Conservation (phyloP, 805 yeast species). For the Monosporozyma yasuniensis region DNA sequence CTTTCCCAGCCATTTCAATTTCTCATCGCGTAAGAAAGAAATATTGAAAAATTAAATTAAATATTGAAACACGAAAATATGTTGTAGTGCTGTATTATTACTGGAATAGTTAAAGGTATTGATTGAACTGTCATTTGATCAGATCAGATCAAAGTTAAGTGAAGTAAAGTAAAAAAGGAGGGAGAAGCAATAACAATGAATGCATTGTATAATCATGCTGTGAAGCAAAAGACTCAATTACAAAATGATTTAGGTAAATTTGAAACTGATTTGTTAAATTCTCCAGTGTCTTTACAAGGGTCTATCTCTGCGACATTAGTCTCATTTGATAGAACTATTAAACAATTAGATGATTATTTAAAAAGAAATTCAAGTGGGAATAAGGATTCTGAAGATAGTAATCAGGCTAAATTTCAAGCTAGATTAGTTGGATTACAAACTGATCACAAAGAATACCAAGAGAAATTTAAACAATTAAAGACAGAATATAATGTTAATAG, state of each 20-base stretch:
- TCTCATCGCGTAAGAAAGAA: background rate
- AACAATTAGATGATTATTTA: conserved; percentile 39
- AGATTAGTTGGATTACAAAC: conserved; percentile 50
- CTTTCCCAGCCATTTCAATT: background rate
- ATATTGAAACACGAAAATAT: background rate
- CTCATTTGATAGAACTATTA: conserved; percentile 64
- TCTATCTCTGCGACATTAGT: conserved; percentile 51
- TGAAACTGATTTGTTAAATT: conserved; percentile 49
- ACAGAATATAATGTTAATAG: conserved; percentile 16
- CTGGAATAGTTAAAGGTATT: no score
- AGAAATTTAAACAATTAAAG: conserved; percentile 31
- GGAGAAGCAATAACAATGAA: conserved; percentile 42
- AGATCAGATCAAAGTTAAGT: background rate
- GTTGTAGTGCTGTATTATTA: no score
- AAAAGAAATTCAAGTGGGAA: conserved; percentile 40
- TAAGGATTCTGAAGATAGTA: conserved; percentile 5
- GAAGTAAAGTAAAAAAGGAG: no score
- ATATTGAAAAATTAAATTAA: background rate
- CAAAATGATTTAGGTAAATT: conserved; percentile 60
- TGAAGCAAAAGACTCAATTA: conserved; percentile 70
- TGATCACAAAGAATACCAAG: conserved; percentile 27
- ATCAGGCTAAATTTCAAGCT: conserved; percentile 40
- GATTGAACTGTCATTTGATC: no score
- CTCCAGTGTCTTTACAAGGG: conserved; percentile 71
- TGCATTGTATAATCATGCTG: conserved; percentile 81